phyloP scores from a whole-genome alignment of 768 basidiomycete genomes.

The Phaeolepiota aurea region DNA sequence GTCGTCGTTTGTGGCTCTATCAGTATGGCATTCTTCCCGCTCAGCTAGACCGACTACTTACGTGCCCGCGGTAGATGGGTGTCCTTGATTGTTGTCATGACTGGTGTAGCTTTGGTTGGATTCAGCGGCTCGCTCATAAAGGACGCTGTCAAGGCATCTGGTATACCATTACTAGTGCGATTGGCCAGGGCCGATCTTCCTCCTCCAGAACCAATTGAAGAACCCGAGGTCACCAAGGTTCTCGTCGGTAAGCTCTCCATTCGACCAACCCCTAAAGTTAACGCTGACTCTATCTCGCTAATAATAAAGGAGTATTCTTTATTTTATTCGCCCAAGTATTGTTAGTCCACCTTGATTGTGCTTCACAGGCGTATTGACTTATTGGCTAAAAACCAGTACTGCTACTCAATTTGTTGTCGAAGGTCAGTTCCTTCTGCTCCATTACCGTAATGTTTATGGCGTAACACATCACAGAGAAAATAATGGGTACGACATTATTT shows the following conservation, averaged over 20 bases:
- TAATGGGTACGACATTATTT: constrained; percentile 47
- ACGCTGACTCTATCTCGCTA: constrained; percentile 5
- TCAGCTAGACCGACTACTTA: background rate
- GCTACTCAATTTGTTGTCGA: constrained; percentile 93
- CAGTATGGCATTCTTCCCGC: constrained; percentile 43
- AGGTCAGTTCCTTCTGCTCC: constrained; percentile 22
- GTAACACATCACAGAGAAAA: constrained; percentile 54
- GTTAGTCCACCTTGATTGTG: constrained; percentile 35
- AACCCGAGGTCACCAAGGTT: constrained; percentile 59
- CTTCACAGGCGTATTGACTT: no score
- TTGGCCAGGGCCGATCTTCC: constrained; percentile 23
- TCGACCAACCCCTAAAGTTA: constrained; percentile 11
- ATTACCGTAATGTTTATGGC: background rate
- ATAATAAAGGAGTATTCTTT: constrained; percentile 69
- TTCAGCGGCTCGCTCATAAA: constrained; percentile 85
- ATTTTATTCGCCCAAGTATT: constrained; percentile 93
- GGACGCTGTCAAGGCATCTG: constrained; percentile 48
- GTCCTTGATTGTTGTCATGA: constrained; percentile 82
- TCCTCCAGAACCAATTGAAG: constrained; percentile 37
- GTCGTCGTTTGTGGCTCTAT: constrained; percentile 77
- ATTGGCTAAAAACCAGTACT: constrained; percentile 47
- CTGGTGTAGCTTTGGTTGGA: constrained; percentile 79
- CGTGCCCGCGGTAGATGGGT: constrained; percentile 57
- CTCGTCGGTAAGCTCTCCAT: constrained; percentile 51
- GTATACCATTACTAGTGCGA: constrained; percentile 20